Base-by-base conservation (phyloP, 257 asterid species). In the Salvia miltiorrhiza region DNA sequence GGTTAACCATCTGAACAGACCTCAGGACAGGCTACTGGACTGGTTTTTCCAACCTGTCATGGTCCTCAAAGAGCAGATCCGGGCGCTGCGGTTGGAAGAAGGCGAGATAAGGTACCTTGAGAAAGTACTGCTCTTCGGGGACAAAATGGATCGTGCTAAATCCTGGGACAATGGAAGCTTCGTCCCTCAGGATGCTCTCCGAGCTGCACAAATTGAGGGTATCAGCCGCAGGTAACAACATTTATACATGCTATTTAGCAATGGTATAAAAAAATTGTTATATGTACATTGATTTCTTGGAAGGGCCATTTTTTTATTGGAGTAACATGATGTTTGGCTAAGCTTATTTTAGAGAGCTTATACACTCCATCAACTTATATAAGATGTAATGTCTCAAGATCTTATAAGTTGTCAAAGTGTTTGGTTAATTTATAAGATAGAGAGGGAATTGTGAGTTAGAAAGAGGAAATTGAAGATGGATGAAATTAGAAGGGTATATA, bases 191-290 rank as follows among this genome's bases (percentile, higher is more conserved):
- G 96, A 87, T 60, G 70, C 96, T 7, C 90, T 93, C 26, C 79
- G 96, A 48, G 85, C 87, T 54, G 99, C 99, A 73, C 99, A 89
- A 71, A 82, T 93, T 23, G 99, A 87, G 50, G 96, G 97, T 73
- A 83, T 90, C 66, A 74, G 91, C 75, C 93, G 97, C 50, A 86
- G 98, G 98, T 93, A 75, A 76, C 45, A 54, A 43, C 58, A 9
- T 2, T 12, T 3, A 17, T 49, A 20, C n/a, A 3, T 16, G 19
- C 11, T 26, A 2, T 2, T 1, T 30, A 43, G 24, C 53, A 47
- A 16, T 47, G 10, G 16, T 30, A 14, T n/a, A 45, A n/a, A 24
- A 48, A 2, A 48, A 17, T 2, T 48, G 54, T 5, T 7, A 26
- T 5, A 16, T 7, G 19, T 8, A 5, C 26, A 8, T n/a, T 30